A percentile compares a stretch with the other conserved stretches of the same genome.
These are phyloP conservation scores for Zygosaccharomyces sapae DNA, from an alignment of 1,139 yeast genomes.

Conservation along the genomic window DNA sequence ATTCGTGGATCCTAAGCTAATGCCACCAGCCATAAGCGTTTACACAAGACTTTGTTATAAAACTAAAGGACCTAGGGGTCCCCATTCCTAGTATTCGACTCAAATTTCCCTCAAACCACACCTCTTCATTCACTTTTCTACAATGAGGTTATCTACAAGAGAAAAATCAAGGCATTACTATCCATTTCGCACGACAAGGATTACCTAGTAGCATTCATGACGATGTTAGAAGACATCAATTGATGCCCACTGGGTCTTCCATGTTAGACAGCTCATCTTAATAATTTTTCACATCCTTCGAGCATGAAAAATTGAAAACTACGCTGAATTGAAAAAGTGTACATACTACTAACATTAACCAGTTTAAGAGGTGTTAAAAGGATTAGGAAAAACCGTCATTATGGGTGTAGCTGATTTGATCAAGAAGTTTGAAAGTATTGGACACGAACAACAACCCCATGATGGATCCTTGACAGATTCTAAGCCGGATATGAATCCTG, in stretches of 20 bases:
- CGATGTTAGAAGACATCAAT: slow-evolving; percentile 1
- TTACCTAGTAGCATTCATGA: slow-evolving; percentile 24
- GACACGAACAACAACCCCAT: slow-evolving; percentile 17
- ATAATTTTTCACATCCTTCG: not conserved
- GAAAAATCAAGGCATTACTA: slow-evolving; percentile 15
- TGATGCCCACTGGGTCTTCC: not conserved
- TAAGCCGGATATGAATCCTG: not conserved
- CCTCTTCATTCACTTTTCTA: slow-evolving; percentile 15
- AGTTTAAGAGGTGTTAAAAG: no score
- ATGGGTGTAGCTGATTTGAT: slow-evolving; percentile 39
- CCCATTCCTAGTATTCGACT: slow-evolving; percentile 23
- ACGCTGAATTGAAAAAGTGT: slow-evolving; percentile 2
- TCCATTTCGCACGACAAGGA: slow-evolving; percentile 34
- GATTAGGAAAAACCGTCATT: no score
- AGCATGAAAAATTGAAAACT: not conserved
- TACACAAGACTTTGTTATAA: slow-evolving; percentile 29
- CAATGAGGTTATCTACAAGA: slow-evolving; percentile 14
- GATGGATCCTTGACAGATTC: slow-evolving; percentile 3
- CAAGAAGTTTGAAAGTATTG: slow-evolving; percentile 34
- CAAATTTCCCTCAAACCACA: slow-evolving; percentile 5
- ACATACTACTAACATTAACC: not conserved
- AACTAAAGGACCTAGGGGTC: slow-evolving; percentile 16
- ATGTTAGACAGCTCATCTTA: not conserved
- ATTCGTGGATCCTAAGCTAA: slow-evolving; percentile 13
- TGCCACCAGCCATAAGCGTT: slow-evolving; percentile 31